Base-by-base conservation (phyloP, 192 early-diverging fungal species). In the Phycomyces nitens region DNA sequence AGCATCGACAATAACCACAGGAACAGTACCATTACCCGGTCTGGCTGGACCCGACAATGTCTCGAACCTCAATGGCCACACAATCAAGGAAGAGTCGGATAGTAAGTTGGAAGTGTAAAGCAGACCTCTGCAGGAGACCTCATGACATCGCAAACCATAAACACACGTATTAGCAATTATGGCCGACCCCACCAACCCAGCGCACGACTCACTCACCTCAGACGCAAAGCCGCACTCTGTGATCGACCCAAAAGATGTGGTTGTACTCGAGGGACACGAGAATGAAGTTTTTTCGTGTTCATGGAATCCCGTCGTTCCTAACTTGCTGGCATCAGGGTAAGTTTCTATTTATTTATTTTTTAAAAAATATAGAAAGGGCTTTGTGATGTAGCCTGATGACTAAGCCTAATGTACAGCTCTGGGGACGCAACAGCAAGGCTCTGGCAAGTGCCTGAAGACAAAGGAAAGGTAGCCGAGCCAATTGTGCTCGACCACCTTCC, bases 361-460 rank as follows among this genome's bases (percentile, higher is more conserved):
- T n/a, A n/a, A n/a, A n/a, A n/a, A n/a, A n/a, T n/a, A n/a, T n/a
- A n/a, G n/a, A n/a, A n/a, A n/a, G 15, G 34, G 16, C 12, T 1
- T 40, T 18, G 5, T 18, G 26, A 38, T 39, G 34, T 39, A 38
- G n/a, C 26, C 18, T 57, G 20, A 34, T 34, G 29, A 34, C 29
- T 34, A 34, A 34, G 29, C 29, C 7, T 34, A 34, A 5, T 38
- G 16, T 18, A 47, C 64, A 86, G 84, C 0, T 85, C 89, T 23
- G 87, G 86, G 18, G 96, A 98, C 76, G 92, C 89, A 11, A 94
- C 87, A 2, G 86, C 89, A 34, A 80, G 93, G 39, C 79, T 98
- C 44, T 98, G 94, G 96, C 84, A 86, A 41, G 79, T 94, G 24
- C 85, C 92, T 5, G 59, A 66, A 3, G 60, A 70, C 53, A 60